Percentiles rank a stretch among this genome's conserved stretches.
phyloP scores from a whole-genome alignment of 352 stramenopile species.

The Globisporangium carolinianum region DNA sequence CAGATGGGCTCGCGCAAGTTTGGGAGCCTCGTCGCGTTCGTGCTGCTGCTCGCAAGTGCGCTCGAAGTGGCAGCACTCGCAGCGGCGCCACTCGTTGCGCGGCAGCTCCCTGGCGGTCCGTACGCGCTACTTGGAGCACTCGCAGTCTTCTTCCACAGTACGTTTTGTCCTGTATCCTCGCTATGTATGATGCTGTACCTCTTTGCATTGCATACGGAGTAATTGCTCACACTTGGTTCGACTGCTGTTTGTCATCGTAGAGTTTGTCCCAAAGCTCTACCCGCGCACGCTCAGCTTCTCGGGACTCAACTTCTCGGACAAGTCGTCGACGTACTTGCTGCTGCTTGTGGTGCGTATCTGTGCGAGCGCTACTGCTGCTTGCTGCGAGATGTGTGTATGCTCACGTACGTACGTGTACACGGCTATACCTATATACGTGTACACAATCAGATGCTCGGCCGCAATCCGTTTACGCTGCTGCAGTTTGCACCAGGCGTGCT shows the following conservation, averaged over 20 bases:
- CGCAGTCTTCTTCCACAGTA: constrained; percentile 74
- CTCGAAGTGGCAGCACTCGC: constrained; percentile 42
- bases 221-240: too few species aligned
- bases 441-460: constrained; percentile 44
- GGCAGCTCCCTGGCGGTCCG: constrained; percentile 43
- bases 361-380: too few species aligned
- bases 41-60: constrained; percentile 38
- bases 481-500: constrained; percentile 56
- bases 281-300: constrained; percentile 52
- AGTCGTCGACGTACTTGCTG: constrained; percentile 70
- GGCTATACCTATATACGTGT: not conserved
- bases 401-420: too few species aligned
- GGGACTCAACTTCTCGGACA: constrained; percentile 78
- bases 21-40: constrained; percentile 63
- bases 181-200: not conserved
- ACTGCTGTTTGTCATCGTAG: constrained; percentile 15
- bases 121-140: constrained; percentile 74
- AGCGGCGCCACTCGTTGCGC: constrained; percentile 29
- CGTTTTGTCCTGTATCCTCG: constrained; percentile 2
- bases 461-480: constrained; percentile 45
- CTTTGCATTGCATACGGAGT: not conserved
- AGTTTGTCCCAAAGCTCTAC: constrained; percentile 70
- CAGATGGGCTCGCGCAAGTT: constrained; percentile 86
- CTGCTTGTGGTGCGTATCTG: constrained; percentile 49
- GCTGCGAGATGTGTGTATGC: too few species aligned